phyloP scores from a whole-genome alignment of 495 filamentous ascomycete genomes.

The Neurospora sp. region DNA sequence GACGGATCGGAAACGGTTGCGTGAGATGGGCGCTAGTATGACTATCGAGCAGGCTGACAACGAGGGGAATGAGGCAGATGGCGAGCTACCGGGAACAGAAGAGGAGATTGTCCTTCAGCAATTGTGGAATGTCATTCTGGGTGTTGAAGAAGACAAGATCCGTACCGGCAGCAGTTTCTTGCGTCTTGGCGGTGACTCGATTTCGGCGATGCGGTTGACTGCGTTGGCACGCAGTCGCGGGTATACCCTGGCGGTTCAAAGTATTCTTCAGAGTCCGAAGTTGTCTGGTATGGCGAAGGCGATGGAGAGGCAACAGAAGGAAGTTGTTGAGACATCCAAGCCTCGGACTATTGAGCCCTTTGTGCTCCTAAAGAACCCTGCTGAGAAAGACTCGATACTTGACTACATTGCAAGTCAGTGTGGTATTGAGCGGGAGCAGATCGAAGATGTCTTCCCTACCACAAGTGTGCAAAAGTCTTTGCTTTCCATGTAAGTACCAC shows the following conservation, averaged over 20 bases:
- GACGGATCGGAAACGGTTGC: conserved; percentile 42
- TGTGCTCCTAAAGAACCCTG: conserved; percentile 28
- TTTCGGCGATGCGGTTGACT: conserved; percentile 38
- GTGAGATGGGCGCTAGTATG: not conserved
- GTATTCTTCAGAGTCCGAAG: conserved; percentile 29
- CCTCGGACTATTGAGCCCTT: conserved; percentile 28
- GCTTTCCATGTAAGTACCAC: not conserved
- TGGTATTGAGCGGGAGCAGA: conserved; percentile 23
- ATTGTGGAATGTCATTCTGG: conserved; percentile 38
- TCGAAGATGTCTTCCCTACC: conserved; percentile 47
- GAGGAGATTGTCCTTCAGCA: conserved; percentile 29
- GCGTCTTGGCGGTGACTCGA: conserved; percentile 38
- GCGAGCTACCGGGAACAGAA: conserved; percentile 8
- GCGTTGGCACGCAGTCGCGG: conserved; percentile 23
- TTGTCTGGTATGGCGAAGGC: conserved; percentile 18
- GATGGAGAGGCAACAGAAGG: not conserved
- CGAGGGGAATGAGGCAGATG: not conserved
- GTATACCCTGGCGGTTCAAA: conserved; percentile 22
- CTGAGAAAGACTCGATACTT: conserved; percentile 16
- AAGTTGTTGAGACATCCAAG: not conserved
- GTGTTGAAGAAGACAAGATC: conserved; percentile 25
- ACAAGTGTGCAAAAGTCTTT: not conserved
- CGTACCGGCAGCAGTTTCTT: conserved; percentile 34
- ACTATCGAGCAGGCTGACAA: conserved; percentile 2
- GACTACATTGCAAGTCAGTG: conserved; percentile 40